Conservation (phyloP, 2,329 filamentous ascomycete genomes). For the Myriosclerotinia curreyana region DNA sequence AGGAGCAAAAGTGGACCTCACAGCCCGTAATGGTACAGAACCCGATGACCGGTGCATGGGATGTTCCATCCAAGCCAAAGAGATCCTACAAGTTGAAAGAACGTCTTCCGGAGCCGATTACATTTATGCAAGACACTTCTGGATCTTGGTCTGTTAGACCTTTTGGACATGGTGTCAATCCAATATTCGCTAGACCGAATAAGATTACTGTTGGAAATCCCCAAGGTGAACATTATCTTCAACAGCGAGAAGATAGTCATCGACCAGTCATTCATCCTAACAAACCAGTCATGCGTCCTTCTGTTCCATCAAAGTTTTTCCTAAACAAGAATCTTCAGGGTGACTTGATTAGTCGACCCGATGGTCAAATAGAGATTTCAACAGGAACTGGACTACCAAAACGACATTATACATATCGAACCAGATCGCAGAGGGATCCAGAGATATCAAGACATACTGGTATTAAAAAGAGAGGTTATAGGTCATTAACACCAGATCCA, state of each 20-base stretch:
- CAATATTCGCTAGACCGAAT: conserved; percentile 34
- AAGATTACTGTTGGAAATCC: conserved; percentile 32
- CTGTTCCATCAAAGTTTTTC: conserved; percentile 27
- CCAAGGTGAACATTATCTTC: conserved; percentile 26
- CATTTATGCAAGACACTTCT: conserved; percentile 35
- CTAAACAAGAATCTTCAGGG: conserved; percentile 14
- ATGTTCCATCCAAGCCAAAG: conserved; percentile 19
- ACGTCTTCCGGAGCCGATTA: conserved; percentile 36
- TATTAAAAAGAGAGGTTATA: background rate
- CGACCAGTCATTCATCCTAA: conserved; percentile 34
- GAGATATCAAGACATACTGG: conserved; percentile 15
- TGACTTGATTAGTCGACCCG: background rate
- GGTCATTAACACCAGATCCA: conserved; percentile 15
- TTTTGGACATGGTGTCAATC: conserved; percentile 38
- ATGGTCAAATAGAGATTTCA: background rate
- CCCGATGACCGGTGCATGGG: conserved; percentile 35
- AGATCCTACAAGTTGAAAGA: conserved; percentile 18
- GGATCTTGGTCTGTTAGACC: conserved; percentile 36
- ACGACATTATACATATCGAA: conserved; percentile 15
- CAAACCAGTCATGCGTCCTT: conserved; percentile 27
- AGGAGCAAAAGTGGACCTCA: conserved; percentile 26
- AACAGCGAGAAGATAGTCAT: conserved; percentile 28
- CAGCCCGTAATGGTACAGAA: conserved; percentile 30
- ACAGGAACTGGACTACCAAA: background rate
- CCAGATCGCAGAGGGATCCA: conserved; percentile 12